Conservation (phyloP, 441 rosid species). For the Biscutella laevigata region DNA sequence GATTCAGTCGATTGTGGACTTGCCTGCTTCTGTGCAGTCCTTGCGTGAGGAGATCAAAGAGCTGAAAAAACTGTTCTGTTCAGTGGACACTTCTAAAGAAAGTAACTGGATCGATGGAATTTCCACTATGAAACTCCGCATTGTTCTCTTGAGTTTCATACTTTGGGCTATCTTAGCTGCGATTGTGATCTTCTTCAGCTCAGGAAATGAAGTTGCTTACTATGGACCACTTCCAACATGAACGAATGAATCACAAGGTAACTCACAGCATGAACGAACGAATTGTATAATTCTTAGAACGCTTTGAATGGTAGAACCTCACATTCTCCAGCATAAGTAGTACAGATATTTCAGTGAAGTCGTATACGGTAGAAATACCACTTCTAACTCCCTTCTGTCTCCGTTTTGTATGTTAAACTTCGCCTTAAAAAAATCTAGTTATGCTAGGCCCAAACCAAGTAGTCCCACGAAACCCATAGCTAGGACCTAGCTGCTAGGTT, state of each 20-base stretch:
- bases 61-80: conserved; percentile 13
- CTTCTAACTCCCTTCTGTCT: not conserved
- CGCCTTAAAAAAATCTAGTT: not conserved
- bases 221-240: conserved; percentile 24
- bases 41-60: conserved; percentile 19
- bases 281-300: too few relatives aligned
- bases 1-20: conserved; percentile 13
- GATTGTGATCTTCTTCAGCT: conserved; percentile 15
- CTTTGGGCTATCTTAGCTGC: conserved; percentile 22
- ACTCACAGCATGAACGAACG: too few relatives aligned
- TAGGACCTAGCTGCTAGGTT: too few relatives aligned
- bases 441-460: conserved; percentile 15
- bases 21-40: conserved; percentile 14
- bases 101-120: conserved; percentile 10
- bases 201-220: conserved; percentile 15
- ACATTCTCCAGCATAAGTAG: not conserved
- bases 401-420: not conserved
- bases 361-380: not conserved
- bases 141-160: conserved; percentile 15
- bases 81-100: conserved; percentile 7
- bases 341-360: not conserved
- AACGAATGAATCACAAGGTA: conserved; percentile 14
- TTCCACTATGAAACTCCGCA: conserved; percentile 9
- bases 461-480: not conserved
- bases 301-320: not conserved